Evolutionary conservation across 257 asterid genomes (phyloP).

Genomic region (Marsdenia floribunda): DNA sequence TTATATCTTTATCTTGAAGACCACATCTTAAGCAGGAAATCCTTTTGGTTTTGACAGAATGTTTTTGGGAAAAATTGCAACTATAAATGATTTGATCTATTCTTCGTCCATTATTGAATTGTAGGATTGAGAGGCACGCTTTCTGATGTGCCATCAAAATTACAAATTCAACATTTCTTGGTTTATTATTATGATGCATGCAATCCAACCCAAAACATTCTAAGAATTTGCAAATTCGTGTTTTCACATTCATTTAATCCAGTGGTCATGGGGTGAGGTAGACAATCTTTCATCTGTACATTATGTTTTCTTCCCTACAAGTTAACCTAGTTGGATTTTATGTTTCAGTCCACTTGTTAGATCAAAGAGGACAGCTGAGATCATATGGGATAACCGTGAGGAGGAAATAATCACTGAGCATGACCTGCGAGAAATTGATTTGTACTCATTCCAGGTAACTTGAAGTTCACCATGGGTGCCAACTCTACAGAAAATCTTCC

Average conservation of each 20-base stretch:
- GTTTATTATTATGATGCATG: background rate
- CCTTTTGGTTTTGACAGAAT: no score
- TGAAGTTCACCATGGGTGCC: background rate
- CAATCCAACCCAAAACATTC: background rate
- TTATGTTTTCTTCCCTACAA: conserved; percentile 14
- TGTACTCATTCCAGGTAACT: conserved; percentile 89
- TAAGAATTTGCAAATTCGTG: background rate
- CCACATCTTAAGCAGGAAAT: no score
- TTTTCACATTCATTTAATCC: background rate
- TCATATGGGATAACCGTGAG: conserved; percentile 75
- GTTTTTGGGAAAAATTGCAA: no score
- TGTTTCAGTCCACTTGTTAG: conserved; percentile 72
- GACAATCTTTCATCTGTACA: background rate
- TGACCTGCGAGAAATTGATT: conserved; percentile 86
- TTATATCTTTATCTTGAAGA: no score
- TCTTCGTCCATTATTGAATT: no score
- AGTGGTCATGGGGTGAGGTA: background rate
- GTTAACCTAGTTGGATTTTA: conserved; percentile 17
- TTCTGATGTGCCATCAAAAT: background rate
- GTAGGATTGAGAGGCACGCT: no score
- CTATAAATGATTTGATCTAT: no score
- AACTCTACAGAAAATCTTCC: background rate
- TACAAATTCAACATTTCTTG: background rate
- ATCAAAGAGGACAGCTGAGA: conserved; percentile 94
- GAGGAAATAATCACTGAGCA: conserved; percentile 72